Base-by-base conservation (phyloP, 164 flowering plant genomes). In the Pachysandra terminalis region DNA sequence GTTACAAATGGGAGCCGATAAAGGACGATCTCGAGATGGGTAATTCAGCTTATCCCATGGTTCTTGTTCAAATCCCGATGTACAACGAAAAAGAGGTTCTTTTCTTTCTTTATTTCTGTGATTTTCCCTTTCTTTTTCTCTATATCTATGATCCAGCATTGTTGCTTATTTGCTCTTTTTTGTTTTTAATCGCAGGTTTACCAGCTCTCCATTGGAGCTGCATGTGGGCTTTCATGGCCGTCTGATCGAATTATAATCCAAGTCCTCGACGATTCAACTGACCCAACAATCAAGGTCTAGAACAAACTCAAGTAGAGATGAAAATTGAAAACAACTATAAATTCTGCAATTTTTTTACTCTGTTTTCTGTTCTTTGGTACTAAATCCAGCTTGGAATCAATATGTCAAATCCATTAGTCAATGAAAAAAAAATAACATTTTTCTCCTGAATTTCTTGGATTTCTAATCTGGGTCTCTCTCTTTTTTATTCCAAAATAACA, bases 61-160 rank as follows among this genome's bases (percentile, higher is more conserved):
- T 89, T n/a, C 90, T 91, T 13, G 59, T 90, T 14, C 96, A 91
- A 83, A 88, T 91, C 82, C 97, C 97, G 23, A 91, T 91, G 96
- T 91, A 69, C 78, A 91, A 91, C 53, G 96, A 91, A 67, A 80
- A 66, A 83, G 96, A 91, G 93, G 94, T 91, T 17, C 25, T 24
- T 59, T 27, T 56, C 49, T 66, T n/a, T 19, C 61, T 61, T 35
- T 24, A 9, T 57, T 26, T 41, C 7, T 23, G 17, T 26, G 28
- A 14, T 28, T n/a, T 65, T 28, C 52, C 2, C 62, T 26, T 61
- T 16, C n/a, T n/a, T 25, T 14, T 0, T 24, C 41, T 32, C 5
- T 40, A 3, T 24, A 35, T 66, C 56, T 51, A 9, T 59, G 40
- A 28, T 61, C 24, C 57, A 24, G 52, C 55, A 65, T 54, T 56